Evolutionary conservation across 768 basidiomycete genomes (phyloP).

Genomic region (Serendipita indica): DNA sequence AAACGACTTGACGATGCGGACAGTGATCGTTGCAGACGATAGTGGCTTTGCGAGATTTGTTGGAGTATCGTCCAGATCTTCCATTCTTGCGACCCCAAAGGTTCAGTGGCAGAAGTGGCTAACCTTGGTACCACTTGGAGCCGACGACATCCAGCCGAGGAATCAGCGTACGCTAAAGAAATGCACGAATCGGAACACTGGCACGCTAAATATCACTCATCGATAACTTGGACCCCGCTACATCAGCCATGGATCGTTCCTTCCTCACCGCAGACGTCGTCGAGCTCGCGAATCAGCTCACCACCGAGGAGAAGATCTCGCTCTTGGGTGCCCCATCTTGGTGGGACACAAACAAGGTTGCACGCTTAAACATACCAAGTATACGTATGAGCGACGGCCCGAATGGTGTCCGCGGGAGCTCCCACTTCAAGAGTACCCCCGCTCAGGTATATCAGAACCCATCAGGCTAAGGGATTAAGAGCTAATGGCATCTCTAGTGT

Average conservation of each 20-base stretch:
- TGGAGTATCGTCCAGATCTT: constrained; percentile 20
- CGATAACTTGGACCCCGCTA: background rate
- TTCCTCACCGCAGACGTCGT: constrained; percentile 42
- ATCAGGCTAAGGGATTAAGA: background rate
- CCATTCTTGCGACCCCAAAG: background rate
- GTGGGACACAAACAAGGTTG: constrained; percentile 51
- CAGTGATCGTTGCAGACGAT: constrained; percentile 70
- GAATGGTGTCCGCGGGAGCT: constrained; percentile 55
- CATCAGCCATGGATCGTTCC: constrained; percentile 13
- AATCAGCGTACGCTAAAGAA: background rate
- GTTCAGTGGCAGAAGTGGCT: background rate
- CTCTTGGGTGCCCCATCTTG: constrained; percentile 51
- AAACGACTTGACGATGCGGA: constrained; percentile 92
- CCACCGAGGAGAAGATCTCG: constrained; percentile 46
- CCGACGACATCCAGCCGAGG: background rate
- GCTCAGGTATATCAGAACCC: constrained; percentile 20
- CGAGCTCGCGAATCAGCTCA: constrained; percentile 37
- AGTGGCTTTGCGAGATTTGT: constrained; percentile 53
- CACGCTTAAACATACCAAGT: constrained; percentile 45
- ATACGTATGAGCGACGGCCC: constrained; percentile 62
- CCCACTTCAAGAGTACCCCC: constrained; percentile 47
- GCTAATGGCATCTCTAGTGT: constrained; percentile 29
- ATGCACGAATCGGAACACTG: background rate
- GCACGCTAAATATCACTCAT: background rate
- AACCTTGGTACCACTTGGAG: background rate